Conservation (phyloP, 371 early-diverging fungal genomes). For the Mucor sp. region DNA sequence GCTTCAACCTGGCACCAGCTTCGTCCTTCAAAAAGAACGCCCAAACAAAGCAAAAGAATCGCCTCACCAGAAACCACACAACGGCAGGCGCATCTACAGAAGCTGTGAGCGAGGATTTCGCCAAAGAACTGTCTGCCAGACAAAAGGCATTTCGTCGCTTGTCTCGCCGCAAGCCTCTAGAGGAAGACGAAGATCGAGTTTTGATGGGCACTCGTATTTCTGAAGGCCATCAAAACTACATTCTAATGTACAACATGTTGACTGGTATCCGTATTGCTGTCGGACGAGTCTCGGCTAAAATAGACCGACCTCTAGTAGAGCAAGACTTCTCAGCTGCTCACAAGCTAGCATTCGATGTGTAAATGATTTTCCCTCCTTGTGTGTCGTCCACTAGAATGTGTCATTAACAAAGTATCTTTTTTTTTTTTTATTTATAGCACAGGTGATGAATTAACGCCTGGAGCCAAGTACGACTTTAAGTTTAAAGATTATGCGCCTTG, state of each 20-base stretch:
- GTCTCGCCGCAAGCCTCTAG: constrained; percentile 18
- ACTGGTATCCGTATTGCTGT: constrained; percentile 85
- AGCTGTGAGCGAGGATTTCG: constrained; percentile 28
- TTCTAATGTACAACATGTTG: constrained; percentile 96
- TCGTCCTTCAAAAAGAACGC: constrained; percentile 16
- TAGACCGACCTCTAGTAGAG: constrained; percentile 62
- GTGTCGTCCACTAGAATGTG: too few species aligned
- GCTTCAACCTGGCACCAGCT: constrained; percentile 23
- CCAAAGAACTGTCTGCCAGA: constrained; percentile 29
- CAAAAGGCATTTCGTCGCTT: constrained; percentile 36
- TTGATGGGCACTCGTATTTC: constrained; percentile 62
- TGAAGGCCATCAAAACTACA: constrained; percentile 65
- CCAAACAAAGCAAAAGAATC: constrained; percentile 12
- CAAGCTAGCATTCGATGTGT: constrained; percentile 91
- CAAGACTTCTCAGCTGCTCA: constrained; percentile 84
- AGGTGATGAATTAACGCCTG: constrained; percentile 89
- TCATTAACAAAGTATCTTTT: not conserved
- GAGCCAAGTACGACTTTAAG: constrained; percentile 93
- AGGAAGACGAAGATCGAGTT: constrained; percentile 44
- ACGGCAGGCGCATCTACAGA: not conserved
- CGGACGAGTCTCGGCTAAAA: constrained; percentile 78
- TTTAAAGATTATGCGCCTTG: constrained; percentile 97
- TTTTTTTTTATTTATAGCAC: constrained; percentile 45
- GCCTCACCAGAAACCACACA: constrained; percentile 10
- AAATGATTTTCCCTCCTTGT: constrained; percentile 21